phyloP scores from a whole-genome alignment of 805 yeast species.

The Nakazawaea pomicola region DNA sequence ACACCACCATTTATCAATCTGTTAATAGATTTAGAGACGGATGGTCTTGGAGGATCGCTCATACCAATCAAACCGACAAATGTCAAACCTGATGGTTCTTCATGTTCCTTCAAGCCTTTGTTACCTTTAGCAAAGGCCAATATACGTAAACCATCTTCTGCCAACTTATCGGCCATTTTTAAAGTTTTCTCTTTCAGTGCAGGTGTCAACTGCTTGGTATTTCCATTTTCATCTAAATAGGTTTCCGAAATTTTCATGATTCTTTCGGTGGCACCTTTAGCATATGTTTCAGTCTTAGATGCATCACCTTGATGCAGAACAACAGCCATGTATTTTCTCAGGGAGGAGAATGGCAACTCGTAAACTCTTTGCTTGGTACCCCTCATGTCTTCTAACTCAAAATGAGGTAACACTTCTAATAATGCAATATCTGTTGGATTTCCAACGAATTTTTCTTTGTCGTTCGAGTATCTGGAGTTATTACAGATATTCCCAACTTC shows the following conservation, averaged over 20 bases:
- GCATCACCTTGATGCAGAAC: slow-evolving; percentile 55
- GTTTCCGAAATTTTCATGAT: slow-evolving; percentile 56
- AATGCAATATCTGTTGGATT: slow-evolving; percentile 95
- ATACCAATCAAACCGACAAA: slow-evolving; percentile 90
- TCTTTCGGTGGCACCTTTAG: slow-evolving; percentile 89
- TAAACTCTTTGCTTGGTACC: slow-evolving; percentile 49
- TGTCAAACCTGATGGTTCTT: slow-evolving; percentile 52
- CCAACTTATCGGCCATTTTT: slow-evolving; percentile 58
- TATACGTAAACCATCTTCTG: slow-evolving; percentile 81
- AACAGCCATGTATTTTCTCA: slow-evolving; percentile 89
- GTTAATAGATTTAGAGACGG: slow-evolving; percentile 71
- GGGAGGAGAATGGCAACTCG: slow-evolving; percentile 83
- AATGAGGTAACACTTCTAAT: slow-evolving; percentile 64
- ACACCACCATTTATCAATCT: slow-evolving; percentile 87
- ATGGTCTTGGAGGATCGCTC: slow-evolving; percentile 97
- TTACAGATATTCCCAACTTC: slow-evolving; percentile 72
- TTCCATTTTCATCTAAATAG: slow-evolving; percentile 57
- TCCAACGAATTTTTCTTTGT: slow-evolving; percentile 70
- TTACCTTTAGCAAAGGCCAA: slow-evolving; percentile 66
- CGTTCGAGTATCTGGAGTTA: slow-evolving; percentile 65
- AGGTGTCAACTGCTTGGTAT: slow-evolving; percentile 51
- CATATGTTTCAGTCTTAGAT: slow-evolving; percentile 53
- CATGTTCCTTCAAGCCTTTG: slow-evolving; percentile 29
- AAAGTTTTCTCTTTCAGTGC: slow-evolving; percentile 42
- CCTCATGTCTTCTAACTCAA: slow-evolving; percentile 71